These are phyloP conservation scores for Daldinia childiae DNA, from an alignment of 495 filamentous ascomycete species.

Conservation along the genomic window DNA sequence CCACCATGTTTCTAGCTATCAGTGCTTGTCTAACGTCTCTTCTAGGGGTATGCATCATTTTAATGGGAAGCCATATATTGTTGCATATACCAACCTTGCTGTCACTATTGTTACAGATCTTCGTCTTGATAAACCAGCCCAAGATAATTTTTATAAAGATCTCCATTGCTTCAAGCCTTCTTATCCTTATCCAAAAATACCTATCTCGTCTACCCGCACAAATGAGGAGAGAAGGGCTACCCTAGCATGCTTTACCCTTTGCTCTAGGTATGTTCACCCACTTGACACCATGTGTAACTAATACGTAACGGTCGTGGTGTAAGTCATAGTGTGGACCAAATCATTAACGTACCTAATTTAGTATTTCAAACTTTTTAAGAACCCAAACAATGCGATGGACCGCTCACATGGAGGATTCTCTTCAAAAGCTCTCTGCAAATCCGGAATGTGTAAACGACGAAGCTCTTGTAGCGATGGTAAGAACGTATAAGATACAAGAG, in stretches of 20 bases:
- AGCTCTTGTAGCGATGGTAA: conserved; percentile 46
- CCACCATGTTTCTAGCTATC: not conserved
- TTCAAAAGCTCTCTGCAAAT: conserved; percentile 33
- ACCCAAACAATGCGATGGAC: conserved; percentile 47
- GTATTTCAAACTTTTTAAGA: conserved; percentile 46
- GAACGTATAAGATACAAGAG: conserved; percentile 47
- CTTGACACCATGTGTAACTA: not conserved
- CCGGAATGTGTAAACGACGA: conserved; percentile 41
- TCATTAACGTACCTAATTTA: conserved; percentile 40
- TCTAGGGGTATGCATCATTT: conserved; percentile 45
- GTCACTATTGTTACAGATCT: conserved; percentile 64
- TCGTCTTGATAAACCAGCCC: conserved; percentile 60
- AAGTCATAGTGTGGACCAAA: not conserved
- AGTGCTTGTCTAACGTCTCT: conserved; percentile 14
- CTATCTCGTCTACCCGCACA: conserved; percentile 31
- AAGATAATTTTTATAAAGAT: conserved; percentile 33
- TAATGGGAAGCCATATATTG: conserved; percentile 49
- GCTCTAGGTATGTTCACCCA: conserved; percentile 30
- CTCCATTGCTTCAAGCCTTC: conserved; percentile 41
- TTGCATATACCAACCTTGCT: conserved; percentile 59
- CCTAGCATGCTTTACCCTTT: conserved; percentile 40
- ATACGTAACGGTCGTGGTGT: not conserved
- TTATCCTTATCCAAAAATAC: conserved; percentile 30
- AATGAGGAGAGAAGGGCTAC: conserved; percentile 46
- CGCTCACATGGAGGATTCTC: conserved; percentile 46